These are phyloP conservation scores for Cephalotrichum gorgonifer DNA, from an alignment of 2,329 filamentous ascomycete species.

Conservation along the genomic window DNA sequence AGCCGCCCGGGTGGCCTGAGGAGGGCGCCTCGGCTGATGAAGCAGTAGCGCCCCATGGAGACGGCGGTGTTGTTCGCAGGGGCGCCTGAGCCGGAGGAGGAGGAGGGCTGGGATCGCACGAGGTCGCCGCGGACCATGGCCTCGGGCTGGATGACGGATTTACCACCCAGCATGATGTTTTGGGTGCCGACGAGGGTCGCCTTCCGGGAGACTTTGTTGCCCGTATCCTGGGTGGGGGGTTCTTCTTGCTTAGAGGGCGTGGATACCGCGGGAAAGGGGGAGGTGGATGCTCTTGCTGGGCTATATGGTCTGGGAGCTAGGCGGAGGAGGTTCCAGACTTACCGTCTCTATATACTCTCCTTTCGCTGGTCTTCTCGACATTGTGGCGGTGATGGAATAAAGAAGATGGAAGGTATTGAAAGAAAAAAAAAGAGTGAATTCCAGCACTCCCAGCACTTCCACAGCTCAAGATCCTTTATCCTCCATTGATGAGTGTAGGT, in stretches of 20 bases:
- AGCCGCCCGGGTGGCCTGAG: slow-evolving; percentile 76
- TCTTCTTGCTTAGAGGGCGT: slow-evolving; percentile 5
- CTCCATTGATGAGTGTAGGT: no score
- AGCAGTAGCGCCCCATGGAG: slow-evolving; percentile 83
- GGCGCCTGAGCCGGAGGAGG: slow-evolving; percentile 23
- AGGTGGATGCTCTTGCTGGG: not conserved
- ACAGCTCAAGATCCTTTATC: not conserved
- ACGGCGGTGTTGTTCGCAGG: slow-evolving; percentile 57
- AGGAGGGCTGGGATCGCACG: slow-evolving; percentile 42
- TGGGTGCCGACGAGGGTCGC: slow-evolving; percentile 88
- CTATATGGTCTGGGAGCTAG: no score
- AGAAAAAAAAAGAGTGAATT: not conserved
- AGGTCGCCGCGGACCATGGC: slow-evolving; percentile 91
- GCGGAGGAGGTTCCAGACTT: slow-evolving; percentile 19
- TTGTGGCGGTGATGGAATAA: slow-evolving; percentile 25
- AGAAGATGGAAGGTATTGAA: not conserved
- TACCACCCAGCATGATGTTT: slow-evolving; percentile 95
- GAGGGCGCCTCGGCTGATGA: slow-evolving; percentile 68
- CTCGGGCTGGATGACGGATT: slow-evolving; percentile 90
- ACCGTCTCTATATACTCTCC: slow-evolving; percentile 97
- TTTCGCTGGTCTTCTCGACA: slow-evolving; percentile 70
- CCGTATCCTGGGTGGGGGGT: slow-evolving; percentile 60
- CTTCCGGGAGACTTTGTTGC: slow-evolving; percentile 94
- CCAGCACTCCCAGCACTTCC: not conserved
- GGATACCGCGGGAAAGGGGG: not conserved